A percentile compares a stretch with the other conserved stretches of the same genome.
Evolutionary conservation across 2,329 filamentous ascomycete genomes (phyloP).

Genomic region (Simplicillium sp.): DNA sequence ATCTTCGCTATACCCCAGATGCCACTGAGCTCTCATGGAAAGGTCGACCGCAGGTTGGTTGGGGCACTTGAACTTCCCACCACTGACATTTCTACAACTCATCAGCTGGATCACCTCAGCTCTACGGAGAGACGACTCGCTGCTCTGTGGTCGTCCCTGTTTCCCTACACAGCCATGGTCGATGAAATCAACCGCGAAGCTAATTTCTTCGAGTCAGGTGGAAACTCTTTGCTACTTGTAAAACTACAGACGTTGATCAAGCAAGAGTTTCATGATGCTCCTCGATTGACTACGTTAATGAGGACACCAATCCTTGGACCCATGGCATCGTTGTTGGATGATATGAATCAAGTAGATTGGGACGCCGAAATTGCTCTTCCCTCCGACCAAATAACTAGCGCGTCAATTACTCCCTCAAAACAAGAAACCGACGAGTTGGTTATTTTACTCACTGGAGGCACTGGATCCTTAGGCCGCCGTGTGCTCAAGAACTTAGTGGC

Average conservation of each 20-base stretch:
- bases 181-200: background rate
- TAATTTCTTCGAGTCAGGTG: conserved; percentile 3
- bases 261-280: background rate
- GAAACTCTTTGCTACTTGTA: conserved; percentile 3
- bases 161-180: background rate
- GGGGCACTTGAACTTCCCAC: background rate
- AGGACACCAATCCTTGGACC: background rate
- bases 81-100: background rate
- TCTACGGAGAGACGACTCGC: background rate
- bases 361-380: background rate
- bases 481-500: background rate
- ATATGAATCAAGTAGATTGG: background rate
- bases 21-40: background rate
- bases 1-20: background rate
- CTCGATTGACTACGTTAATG: background rate
- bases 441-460: background rate
- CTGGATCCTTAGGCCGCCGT: background rate
- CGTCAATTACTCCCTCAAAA: background rate
- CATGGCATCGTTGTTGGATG: background rate
- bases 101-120: background rate
- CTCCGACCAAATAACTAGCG: background rate
- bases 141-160: background rate
- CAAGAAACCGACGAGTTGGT: background rate
- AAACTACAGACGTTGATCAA: conserved; percentile 1
- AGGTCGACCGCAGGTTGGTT: background rate